Evolutionary conservation across 352 stramenopile genomes (phyloP), one percentile per base, ranked within the genome.

Genomic region (Globisporangium cederbergense): DNA sequence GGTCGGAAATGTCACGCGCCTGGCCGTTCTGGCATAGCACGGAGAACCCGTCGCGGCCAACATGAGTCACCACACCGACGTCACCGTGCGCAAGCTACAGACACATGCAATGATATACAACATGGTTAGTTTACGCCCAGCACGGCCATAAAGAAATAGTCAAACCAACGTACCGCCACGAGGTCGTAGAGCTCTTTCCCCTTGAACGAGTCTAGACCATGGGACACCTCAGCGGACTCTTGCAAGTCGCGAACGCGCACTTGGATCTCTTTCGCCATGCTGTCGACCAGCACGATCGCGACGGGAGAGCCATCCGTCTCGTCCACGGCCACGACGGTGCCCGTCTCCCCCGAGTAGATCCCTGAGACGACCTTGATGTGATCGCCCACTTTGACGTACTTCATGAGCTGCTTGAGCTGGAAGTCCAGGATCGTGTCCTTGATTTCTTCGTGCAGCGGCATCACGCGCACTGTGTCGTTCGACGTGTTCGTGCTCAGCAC

Each of bases 281-380:
- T 96, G 60, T 97, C 89, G 9, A 95, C 88, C 0, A 96, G 70
- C 11, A 97, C 89, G 56, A 97, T 95, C 28, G 89, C 89, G 16
- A 96, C 87, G 4, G 85, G 83, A 20, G 87, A 84, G 20, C 88
- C 86, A 53, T 93, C 83, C 14, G 77, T 86, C 25, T 96, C 87
- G 50, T 96, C 88, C 18, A 97, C 83, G 38, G 87, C 88, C 20
- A 97, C 89, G 57, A 97, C 89, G 7, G 87, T 96, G 55, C 89
- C 89, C 2, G 89, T 97, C 67, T 96, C 89, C 22, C 89, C 89
- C 5, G 87, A 95, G 72, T 96, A 96, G 43, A 87, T 83, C 4
- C 89, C 89, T 32, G 86, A 96, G 3, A 97, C 80, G 22, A 97
- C 89, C 73, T 97, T 97, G 68, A 97, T 95, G 63, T 96, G 88